Percentiles rank a stretch among this genome's conserved stretches.
phyloP scores from a whole-genome alignment of 192 early-diverging fungal genomes.

The Lunasporangiospora selenospora region DNA sequence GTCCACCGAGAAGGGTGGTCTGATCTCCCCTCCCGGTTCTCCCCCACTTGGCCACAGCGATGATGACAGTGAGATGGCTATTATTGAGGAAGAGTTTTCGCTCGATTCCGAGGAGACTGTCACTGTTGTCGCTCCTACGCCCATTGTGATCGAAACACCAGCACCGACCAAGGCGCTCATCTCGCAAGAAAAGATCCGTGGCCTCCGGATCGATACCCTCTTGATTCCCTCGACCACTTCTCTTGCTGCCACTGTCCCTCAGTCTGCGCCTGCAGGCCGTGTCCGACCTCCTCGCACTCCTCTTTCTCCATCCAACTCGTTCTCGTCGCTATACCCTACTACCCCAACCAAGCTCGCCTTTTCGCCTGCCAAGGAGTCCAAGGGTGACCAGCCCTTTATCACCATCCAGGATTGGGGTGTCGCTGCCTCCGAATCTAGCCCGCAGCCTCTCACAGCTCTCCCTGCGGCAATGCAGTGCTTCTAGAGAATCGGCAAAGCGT shows the following conservation, averaged over 20 bases:
- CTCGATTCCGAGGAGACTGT: neutral
- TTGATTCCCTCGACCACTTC: neutral
- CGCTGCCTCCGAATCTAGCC: neutral
- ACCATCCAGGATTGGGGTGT: conserved; percentile 47
- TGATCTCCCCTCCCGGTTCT: conserved; percentile 38
- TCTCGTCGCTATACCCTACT: conserved; percentile 8
- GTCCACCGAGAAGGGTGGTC: neutral
- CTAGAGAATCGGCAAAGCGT: no score
- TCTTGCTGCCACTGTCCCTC: neutral
- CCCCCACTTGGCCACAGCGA: conserved; percentile 32
- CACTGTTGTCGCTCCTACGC: neutral
- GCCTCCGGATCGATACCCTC: conserved; percentile 26
- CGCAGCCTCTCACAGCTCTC: neutral
- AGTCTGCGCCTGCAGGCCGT: no score
- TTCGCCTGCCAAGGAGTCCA: conserved; percentile 30
- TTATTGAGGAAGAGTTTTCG: conserved; percentile 7
- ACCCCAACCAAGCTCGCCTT: conserved; percentile 38
- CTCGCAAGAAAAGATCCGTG: conserved; percentile 10
- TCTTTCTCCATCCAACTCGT: conserved; percentile 4
- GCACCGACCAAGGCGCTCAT: neutral
- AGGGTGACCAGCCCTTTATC: conserved; percentile 45
- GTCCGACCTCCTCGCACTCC: neutral
- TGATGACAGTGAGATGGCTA: conserved; percentile 14
- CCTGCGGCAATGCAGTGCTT: neutral
- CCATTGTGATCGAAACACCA: neutral